These are phyloP conservation scores for Fraxinus sp. DNA, from an alignment of 305 asterid species.

Conservation along the genomic window DNA sequence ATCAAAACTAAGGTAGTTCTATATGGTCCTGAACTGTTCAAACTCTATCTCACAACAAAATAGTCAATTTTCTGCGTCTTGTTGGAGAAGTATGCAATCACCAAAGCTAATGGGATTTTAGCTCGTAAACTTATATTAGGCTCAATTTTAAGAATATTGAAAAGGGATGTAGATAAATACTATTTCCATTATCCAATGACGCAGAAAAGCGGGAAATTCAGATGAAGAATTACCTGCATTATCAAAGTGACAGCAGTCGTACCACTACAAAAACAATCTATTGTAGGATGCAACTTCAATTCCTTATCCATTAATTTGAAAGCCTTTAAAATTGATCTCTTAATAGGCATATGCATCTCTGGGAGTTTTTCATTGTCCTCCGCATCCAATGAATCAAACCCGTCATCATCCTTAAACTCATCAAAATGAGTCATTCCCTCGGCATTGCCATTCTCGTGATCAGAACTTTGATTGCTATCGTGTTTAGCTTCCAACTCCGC, in stretches of 20 bases:
- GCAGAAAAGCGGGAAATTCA: background rate
- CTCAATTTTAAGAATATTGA: background rate
- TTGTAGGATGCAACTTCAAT: conserved; percentile 71
- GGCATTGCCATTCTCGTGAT: conserved; percentile 25
- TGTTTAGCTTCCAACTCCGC: conserved; percentile 56
- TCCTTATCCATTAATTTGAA: conserved; percentile 93
- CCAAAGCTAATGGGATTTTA: background rate
- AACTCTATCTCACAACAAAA: background rate
- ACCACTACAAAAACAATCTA: conserved; percentile 94
- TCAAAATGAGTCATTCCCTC: conserved; percentile 62
- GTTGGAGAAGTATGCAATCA: background rate
- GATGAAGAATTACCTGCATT: conserved; percentile 50
- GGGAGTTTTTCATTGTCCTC: conserved; percentile 77
- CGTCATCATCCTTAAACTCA: conserved; percentile 69
- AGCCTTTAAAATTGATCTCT: conserved; percentile 71
- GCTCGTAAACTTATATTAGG: background rate
- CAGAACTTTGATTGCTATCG: conserved; percentile 21
- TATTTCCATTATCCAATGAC: background rate
- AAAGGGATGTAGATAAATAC: background rate
- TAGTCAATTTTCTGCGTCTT: background rate
- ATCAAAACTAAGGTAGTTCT: background rate
- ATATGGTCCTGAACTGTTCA: background rate
- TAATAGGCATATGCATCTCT: conserved; percentile 62
- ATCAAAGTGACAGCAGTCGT: conserved; percentile 81
- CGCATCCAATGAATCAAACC: conserved; percentile 58